Percentiles rank a stretch among this genome's conserved stretches.
These are phyloP conservation scores for Hyphopichia pseudoburtonii DNA, from an alignment of 1,139 yeast genomes.

Conservation along the genomic window DNA sequence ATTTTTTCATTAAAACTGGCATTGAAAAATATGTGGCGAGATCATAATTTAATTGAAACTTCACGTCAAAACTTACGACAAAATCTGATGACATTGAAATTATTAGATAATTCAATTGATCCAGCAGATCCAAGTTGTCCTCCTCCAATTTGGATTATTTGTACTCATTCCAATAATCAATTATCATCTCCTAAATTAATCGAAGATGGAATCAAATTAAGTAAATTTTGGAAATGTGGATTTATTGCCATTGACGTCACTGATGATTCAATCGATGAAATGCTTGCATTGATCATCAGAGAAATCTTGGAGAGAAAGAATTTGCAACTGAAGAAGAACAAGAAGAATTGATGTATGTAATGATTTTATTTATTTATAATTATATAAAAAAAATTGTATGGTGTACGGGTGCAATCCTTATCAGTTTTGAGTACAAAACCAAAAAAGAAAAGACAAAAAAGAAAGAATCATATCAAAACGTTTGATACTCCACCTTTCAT, in stretches of 20 bases:
- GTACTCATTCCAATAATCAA: slow-evolving; percentile 58
- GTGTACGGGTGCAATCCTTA: too few species aligned
- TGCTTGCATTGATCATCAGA: slow-evolving; percentile 54
- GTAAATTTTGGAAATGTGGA: slow-evolving; percentile 62
- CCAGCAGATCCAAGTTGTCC: slow-evolving; percentile 51
- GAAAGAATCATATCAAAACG: too few species aligned
- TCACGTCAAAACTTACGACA: slow-evolving; percentile 15
- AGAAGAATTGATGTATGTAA: not conserved
- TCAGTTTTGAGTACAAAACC: too few species aligned
- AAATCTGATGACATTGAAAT: slow-evolving; percentile 11
- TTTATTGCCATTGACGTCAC: slow-evolving; percentile 57
- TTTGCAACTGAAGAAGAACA: slow-evolving; percentile 11
- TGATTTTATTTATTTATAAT: not conserved
- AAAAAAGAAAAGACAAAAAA: too few species aligned
- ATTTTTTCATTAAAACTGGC: slow-evolving; percentile 59
- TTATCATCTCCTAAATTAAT: slow-evolving; percentile 59
- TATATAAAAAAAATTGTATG: not conserved
- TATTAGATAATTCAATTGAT: slow-evolving; percentile 31
- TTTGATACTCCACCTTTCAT: too few species aligned
- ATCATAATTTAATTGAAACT: slow-evolving; percentile 21
- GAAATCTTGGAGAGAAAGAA: slow-evolving; percentile 53
- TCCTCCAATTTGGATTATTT: slow-evolving; percentile 68
- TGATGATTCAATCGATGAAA: slow-evolving; percentile 52
- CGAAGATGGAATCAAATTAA: slow-evolving; percentile 55
- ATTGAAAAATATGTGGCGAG: slow-evolving; percentile 57